A percentile compares a stretch with the other conserved stretches of the same genome.
Conservation (phyloP, 768 basidiomycete species). For the Xerocomus potaroensis region DNA sequence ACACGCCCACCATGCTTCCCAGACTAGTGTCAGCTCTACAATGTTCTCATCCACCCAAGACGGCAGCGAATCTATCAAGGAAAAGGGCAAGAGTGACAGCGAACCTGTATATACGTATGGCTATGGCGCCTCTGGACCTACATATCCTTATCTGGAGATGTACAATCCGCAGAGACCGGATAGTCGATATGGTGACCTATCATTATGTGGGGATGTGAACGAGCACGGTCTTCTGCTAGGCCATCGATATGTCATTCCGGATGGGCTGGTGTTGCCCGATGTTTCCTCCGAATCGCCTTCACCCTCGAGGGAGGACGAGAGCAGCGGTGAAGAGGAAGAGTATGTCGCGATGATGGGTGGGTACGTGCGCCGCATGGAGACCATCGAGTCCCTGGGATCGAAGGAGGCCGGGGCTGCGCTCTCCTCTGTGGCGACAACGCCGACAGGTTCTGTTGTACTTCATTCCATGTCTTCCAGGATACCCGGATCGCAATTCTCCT, state of each 20-base stretch:
- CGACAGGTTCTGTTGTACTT: slow-evolving; percentile 28
- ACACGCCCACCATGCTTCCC: slow-evolving; percentile 5
- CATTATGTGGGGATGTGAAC: slow-evolving; percentile 4
- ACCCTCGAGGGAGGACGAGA: slow-evolving; percentile 2
- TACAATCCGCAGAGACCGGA: slow-evolving; percentile 21
- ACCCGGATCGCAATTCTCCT: slow-evolving; percentile 23
- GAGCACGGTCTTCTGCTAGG: slow-evolving; percentile 1
- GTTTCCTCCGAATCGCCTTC: slow-evolving; percentile 13
- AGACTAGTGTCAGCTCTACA: slow-evolving; percentile 1
- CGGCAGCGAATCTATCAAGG: slow-evolving; percentile 13
- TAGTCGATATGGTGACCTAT: neutral
- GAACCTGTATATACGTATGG: slow-evolving; percentile 23
- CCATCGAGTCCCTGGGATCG: slow-evolving; percentile 74
- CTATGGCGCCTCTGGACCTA: slow-evolving; percentile 22
- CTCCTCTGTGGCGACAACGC: slow-evolving; percentile 32
- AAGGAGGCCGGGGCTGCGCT: slow-evolving; percentile 46
- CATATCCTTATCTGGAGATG: slow-evolving; percentile 31
- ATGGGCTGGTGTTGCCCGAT: slow-evolving; percentile 2
- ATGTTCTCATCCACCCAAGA: slow-evolving; percentile 2
- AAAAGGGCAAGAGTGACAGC: slow-evolving; percentile 2
- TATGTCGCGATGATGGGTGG: slow-evolving; percentile 59
- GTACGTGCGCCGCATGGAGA: slow-evolving; percentile 71
- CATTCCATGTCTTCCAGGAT: slow-evolving; percentile 24
- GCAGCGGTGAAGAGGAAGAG: slow-evolving; percentile 26
- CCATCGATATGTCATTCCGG: neutral